These are phyloP conservation scores for Cladosporium sp. DNA, from an alignment of 2,329 filamentous ascomycete species.

Conservation along the genomic window DNA sequence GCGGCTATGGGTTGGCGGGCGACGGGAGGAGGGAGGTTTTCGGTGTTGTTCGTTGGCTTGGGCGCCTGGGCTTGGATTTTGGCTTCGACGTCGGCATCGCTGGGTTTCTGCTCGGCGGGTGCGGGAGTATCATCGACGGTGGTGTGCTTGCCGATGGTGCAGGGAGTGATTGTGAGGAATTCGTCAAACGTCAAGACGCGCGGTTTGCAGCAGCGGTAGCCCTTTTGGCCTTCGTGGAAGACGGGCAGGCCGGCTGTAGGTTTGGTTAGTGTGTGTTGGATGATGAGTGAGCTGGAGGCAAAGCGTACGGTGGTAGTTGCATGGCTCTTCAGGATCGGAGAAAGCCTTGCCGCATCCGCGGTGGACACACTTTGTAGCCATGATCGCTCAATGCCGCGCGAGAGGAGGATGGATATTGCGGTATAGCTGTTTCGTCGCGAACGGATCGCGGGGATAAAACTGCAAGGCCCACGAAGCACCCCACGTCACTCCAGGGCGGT, in stretches of 20 bases:
- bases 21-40: conserved; percentile 20
- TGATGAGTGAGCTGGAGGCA: not conserved
- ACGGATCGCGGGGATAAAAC: conserved; percentile 5
- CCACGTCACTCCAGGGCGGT: conserved; percentile 9
- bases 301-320: conserved; percentile 78
- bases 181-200: conserved; percentile 96
- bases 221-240: conserved; percentile 98
- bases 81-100: conserved; percentile 26
- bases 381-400: conserved; percentile 26
- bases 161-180: conserved; percentile 87
- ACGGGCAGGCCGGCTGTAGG: conserved; percentile 48
- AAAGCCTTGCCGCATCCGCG: conserved; percentile 91
- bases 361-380: conserved; percentile 87
- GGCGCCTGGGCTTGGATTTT: conserved; percentile 26
- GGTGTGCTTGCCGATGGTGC: conserved; percentile 87
- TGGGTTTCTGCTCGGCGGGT: conserved; percentile 17
- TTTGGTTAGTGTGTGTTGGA: not conserved
- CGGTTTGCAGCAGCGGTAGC: conserved; percentile 98
- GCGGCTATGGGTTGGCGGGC: conserved; percentile 23
- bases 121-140: conserved; percentile 68
- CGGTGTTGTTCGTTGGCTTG: conserved; percentile 16
- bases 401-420: not conserved
- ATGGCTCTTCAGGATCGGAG: conserved; percentile 73
- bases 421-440: not conserved
- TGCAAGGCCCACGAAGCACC: not conserved